phyloP scores from a whole-genome alignment of 116 monocot genomes.

The Papilionanthe hybrid region DNA sequence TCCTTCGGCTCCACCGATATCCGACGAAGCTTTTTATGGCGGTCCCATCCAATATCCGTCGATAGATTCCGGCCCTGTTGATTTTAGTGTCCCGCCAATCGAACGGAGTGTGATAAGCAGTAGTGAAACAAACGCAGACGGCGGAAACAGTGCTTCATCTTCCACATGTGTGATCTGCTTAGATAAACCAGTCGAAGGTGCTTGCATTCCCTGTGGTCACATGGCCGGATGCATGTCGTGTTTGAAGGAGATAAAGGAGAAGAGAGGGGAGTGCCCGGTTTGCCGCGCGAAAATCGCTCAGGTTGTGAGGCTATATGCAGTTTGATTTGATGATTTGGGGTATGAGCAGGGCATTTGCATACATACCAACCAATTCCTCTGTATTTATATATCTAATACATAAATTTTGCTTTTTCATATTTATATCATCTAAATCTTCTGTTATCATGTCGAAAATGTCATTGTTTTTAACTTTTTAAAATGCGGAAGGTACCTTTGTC shows the following conservation, averaged over 20 bases:
- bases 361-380: too few species aligned
- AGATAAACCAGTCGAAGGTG: conserved; percentile 76
- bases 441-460: too few species aligned
- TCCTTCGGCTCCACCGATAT: conserved; percentile 65
- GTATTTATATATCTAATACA: too few species aligned
- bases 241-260: conserved; percentile 66
- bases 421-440: too few species aligned
- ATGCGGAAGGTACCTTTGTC: too few species aligned
- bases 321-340: conserved; percentile 24
- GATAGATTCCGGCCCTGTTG: conserved; percentile 49
- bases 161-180: conserved; percentile 71
- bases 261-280: conserved; percentile 80
- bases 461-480: too few species aligned
- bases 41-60: conserved; percentile 57
- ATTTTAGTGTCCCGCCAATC: conserved; percentile 14
- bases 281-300: conserved; percentile 75
- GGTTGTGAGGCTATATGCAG: conserved; percentile 65
- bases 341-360: not conserved
- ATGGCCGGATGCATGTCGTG: conserved; percentile 97
- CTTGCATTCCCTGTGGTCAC: conserved; percentile 93
- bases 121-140: conserved; percentile 19
- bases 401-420: too few species aligned
- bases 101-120: not conserved
- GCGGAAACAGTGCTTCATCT: conserved; percentile 5
- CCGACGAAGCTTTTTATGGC: conserved; percentile 17